Percentiles rank a stretch among this genome's conserved stretches.
These are phyloP conservation scores for Colletotrichum siamense DNA, from an alignment of 2,329 filamentous ascomycete genomes.

Conservation along the genomic window DNA sequence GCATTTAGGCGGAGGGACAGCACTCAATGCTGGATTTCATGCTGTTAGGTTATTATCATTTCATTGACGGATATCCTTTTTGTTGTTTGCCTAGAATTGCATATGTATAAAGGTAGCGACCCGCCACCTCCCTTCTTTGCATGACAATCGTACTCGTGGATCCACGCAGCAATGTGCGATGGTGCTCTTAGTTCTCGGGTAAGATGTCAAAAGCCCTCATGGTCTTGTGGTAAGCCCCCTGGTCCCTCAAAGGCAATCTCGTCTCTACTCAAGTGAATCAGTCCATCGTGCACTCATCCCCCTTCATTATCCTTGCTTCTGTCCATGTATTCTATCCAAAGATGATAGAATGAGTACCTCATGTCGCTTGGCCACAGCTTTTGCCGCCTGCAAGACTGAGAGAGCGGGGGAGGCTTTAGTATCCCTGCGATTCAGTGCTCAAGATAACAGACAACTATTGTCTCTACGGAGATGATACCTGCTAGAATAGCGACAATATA, in stretches of 20 bases:
- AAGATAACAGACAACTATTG: no score
- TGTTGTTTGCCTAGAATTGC: accelerated
- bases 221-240: no score
- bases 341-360: neutral
- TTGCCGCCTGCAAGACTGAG: neutral
- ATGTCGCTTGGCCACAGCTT: neutral
- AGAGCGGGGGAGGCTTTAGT: no score
- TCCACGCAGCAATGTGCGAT: neutral
- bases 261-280: neutral
- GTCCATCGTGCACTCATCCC: neutral
- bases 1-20: no score
- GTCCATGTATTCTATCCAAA: neutral
- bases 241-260: accelerated
- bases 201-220: no score
- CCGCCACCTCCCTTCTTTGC: neutral
- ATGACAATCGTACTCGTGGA: neutral
- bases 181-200: accelerated
- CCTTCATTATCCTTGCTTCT: neutral
- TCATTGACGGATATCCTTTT: accelerated
- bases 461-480: neutral
- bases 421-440: no score
- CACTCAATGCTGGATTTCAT: no score
- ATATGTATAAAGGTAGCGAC: neutral
- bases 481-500: neutral
- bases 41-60: neutral